Evolutionary conservation across 2,329 filamentous ascomycete species (phyloP).

Genomic region (Dactylellina cionopaga): DNA sequence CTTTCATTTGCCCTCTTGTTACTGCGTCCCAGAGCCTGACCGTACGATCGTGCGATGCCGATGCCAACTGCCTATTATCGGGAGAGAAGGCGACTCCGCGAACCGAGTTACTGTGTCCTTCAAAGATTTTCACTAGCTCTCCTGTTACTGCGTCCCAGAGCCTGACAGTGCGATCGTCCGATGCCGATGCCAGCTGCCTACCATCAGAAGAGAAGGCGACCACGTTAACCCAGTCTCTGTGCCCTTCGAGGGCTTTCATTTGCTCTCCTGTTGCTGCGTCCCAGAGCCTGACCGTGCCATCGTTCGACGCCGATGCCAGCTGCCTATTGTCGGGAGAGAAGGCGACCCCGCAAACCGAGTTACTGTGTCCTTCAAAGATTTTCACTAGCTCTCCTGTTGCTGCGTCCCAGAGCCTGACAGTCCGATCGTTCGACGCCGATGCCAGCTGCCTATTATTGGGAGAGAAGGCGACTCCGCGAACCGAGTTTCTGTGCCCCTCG

Average conservation of each 20-base stretch:
- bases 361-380: constrained; percentile 66
- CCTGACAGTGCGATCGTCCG: too few relatives aligned
- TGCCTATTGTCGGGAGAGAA: constrained; percentile 4
- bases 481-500: constrained; percentile 67
- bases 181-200: not conserved
- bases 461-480: constrained; percentile 5
- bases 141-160: too few relatives aligned
- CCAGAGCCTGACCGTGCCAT: not conserved
- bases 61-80: too few relatives aligned
- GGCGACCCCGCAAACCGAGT: not conserved
- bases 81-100: too few relatives aligned
- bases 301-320: not conserved
- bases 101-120: too few relatives aligned
- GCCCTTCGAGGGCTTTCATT: too few relatives aligned
- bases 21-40: too few relatives aligned
- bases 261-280: too few relatives aligned
- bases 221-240: not conserved
- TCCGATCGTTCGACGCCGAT: not conserved
- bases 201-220: not conserved
- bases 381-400: not conserved
- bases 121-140: too few relatives aligned
- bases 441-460: not conserved
- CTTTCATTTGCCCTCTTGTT: too few relatives aligned
- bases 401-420: constrained; percentile 6
- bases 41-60: too few relatives aligned